These are phyloP conservation scores for Boechera divaricarpa DNA, from an alignment of 345 rosid genomes.

Conservation along the genomic window DNA sequence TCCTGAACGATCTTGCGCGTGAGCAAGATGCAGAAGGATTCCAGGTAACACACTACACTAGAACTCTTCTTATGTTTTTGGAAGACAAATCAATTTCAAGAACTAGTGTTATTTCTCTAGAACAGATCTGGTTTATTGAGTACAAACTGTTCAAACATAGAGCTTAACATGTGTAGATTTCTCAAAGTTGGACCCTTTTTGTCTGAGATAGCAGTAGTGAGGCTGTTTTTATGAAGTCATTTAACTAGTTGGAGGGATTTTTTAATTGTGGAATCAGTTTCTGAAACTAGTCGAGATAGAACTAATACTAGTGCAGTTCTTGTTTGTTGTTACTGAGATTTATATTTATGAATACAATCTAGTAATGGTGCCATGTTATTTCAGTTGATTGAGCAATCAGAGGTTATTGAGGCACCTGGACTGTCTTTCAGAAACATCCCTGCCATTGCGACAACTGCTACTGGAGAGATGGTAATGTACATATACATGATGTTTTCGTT, in stretches of 20 bases:
- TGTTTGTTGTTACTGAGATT: neutral
- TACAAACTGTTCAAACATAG: neutral
- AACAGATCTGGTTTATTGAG: neutral
- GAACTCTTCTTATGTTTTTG: neutral
- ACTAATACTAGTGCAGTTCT: no score
- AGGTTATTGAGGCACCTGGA: constrained; percentile 59
- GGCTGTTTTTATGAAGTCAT: neutral
- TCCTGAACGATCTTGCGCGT: constrained; percentile 70
- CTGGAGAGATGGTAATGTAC: constrained; percentile 77
- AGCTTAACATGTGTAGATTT: constrained; percentile 5
- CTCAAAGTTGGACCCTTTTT: constrained; percentile 1
- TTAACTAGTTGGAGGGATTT: neutral
- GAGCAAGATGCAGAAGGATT: constrained; percentile 78
- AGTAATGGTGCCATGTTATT: constrained; percentile 3
- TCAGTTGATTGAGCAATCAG: constrained; percentile 78
- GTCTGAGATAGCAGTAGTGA: neutral
- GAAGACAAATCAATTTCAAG: neutral
- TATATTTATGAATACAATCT: constrained; percentile 6
- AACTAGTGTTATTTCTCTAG: neutral
- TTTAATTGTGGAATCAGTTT: neutral
- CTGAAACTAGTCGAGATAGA: neutral
- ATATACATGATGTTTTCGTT: neutral
- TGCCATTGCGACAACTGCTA: constrained; percentile 59
- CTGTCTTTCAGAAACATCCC: constrained; percentile 55
- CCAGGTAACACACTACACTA: constrained; percentile 52